These are phyloP conservation scores for Cladophialophora carrionii DNA, from an alignment of 2,329 filamentous ascomycete genomes.

Conservation along the genomic window DNA sequence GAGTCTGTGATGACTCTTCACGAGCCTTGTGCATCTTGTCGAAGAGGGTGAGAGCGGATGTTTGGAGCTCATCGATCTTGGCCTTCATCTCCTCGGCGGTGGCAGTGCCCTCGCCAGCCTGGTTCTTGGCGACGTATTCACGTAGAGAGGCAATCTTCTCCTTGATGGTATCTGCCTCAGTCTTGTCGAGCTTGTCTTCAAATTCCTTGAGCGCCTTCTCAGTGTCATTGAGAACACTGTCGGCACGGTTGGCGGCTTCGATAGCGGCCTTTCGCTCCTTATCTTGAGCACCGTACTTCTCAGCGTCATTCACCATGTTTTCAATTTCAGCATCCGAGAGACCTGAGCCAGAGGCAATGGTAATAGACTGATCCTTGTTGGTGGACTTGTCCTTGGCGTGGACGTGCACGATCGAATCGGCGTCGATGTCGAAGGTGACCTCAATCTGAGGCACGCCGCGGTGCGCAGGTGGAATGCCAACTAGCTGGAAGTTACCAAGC, in stretches of 20 bases:
- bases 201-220: conserved; percentile 98
- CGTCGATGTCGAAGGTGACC: conserved; percentile 98
- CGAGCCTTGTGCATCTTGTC: conserved; percentile 99
- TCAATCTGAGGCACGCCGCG: conserved; percentile 95
- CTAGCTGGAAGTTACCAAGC: conserved; percentile 98
- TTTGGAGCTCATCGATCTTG: conserved; percentile 98
- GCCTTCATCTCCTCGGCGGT: conserved; percentile 94
- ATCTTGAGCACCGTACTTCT: conserved; percentile 92
- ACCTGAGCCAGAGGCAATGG: conserved; percentile 95
- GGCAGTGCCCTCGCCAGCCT: conserved; percentile 82
- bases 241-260: conserved; percentile 94
- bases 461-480: conserved; percentile 93
- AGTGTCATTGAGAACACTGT: conserved; percentile 94
- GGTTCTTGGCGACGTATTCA: conserved; percentile 91
- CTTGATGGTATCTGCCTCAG: conserved; percentile 86
- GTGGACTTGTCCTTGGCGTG: conserved; percentile 99
- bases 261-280: conserved; percentile 97
- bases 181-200: conserved; percentile 93
- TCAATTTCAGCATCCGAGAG: conserved; percentile 93
- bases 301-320: conserved; percentile 95
- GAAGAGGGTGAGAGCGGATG: conserved; percentile 92
- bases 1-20: conserved; percentile 62
- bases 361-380: conserved; percentile 99
- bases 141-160: conserved; percentile 89
- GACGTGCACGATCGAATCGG: conserved; percentile 96